Evolutionary conservation across 805 yeast species (phyloP).

Genomic region (Starmerella apis): DNA sequence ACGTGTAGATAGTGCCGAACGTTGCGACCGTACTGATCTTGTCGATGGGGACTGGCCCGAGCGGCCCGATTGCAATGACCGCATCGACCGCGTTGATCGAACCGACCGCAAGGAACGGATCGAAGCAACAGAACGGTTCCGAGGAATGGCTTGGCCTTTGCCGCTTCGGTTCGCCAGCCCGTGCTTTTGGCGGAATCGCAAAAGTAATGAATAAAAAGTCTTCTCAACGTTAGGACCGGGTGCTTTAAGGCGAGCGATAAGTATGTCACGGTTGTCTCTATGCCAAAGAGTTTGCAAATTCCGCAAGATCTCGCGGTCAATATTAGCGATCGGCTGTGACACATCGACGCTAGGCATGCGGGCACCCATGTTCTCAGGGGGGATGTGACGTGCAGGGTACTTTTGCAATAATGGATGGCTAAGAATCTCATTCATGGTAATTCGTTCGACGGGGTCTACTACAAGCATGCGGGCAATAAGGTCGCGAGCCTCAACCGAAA

Average conservation of each 20-base stretch:
- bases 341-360: constrained; percentile 22
- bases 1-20: constrained; percentile 16
- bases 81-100: constrained; percentile 14
- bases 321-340: constrained; percentile 38
- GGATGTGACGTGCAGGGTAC: constrained; percentile 36
- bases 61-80: constrained; percentile 22
- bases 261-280: constrained; percentile 49
- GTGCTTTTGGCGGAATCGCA: constrained; percentile 66
- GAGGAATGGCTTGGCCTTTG: constrained; percentile 9
- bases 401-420: constrained; percentile 72
- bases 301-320: constrained; percentile 64
- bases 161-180: constrained; percentile 16
- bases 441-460: constrained; percentile 72
- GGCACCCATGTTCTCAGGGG: constrained; percentile 18
- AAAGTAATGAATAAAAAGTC: constrained; percentile 63
- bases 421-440: constrained; percentile 64
- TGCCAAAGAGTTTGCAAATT: constrained; percentile 73
- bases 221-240: constrained; percentile 62
- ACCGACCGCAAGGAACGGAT: constrained; percentile 12
- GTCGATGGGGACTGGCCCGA: constrained; percentile 18
- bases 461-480: constrained; percentile 68
- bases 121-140: constrained; percentile 18
- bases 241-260: constrained; percentile 44
- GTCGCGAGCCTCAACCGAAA: constrained; percentile 79
- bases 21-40: constrained; percentile 15